These are phyloP conservation scores for Fusarium globosum DNA, from an alignment of 2,329 filamentous ascomycete species.

Conservation along the genomic window DNA sequence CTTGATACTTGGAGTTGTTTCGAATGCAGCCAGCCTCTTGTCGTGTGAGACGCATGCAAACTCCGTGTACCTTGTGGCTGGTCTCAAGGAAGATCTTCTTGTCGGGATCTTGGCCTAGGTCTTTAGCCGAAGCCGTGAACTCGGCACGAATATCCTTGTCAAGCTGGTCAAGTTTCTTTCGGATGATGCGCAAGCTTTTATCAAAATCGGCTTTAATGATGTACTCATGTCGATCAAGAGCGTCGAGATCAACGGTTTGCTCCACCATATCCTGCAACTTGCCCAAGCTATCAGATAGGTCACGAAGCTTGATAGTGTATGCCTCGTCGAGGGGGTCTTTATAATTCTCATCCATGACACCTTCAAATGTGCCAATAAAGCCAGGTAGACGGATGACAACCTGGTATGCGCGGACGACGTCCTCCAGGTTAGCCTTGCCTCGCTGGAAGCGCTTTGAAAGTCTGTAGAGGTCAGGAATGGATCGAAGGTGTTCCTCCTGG, in stretches of 20 bases:
- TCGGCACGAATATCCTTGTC: conserved; percentile 85
- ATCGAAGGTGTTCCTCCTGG: conserved; percentile 94
- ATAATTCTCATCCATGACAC: conserved; percentile 95
- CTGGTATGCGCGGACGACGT: conserved; percentile 95
- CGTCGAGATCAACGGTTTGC: conserved; percentile 95
- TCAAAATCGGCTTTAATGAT: conserved; percentile 99
- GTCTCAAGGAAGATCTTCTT: conserved; percentile 96
- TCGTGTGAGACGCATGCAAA: conserved; percentile 93
- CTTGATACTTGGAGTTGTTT: conserved; percentile 88
- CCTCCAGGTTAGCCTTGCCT: conserved; percentile 89
- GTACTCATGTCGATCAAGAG: conserved; percentile 96
- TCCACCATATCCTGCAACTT: conserved; percentile 98
- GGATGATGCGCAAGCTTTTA: conserved; percentile 85
- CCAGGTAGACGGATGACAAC: conserved; percentile 91
- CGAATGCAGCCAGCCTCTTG: conserved; percentile 93
- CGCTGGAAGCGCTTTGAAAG: conserved; percentile 95
- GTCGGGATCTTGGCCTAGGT: conserved; percentile 91
- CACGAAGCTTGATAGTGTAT: conserved; percentile 85
- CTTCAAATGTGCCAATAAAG: conserved; percentile 88
- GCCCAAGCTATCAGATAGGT: conserved; percentile 80
- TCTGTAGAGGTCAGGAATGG: conserved; percentile 93
- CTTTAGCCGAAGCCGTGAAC: conserved; percentile 78
- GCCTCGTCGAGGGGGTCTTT: conserved; percentile 85
- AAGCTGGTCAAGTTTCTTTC: conserved; percentile 88
- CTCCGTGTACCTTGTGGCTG: conserved; percentile 94